Evolutionary conservation across 2,329 filamentous ascomycete genomes (phyloP).

Genomic region (Penicillium fuscoglaucum): DNA sequence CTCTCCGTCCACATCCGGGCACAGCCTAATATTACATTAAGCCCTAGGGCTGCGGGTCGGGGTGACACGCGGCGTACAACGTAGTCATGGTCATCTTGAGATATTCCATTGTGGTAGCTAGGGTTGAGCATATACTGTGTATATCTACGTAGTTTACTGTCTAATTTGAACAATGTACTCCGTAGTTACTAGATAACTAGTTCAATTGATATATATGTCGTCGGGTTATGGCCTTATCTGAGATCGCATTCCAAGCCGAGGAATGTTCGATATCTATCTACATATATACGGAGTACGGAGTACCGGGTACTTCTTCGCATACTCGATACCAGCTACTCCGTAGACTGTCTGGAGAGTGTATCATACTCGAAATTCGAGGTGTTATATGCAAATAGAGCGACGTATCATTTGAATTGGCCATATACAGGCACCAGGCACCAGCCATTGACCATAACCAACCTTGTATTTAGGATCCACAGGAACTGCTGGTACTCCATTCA

Average conservation of each 20-base stretch:
- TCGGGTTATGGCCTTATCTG: neutral
- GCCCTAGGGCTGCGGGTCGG: neutral
- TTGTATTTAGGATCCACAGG: neutral
- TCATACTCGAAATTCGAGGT: neutral
- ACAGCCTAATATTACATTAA: neutral
- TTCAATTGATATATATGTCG: no score
- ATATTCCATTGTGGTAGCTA: neutral
- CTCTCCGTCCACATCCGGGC: neutral
- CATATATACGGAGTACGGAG: neutral
- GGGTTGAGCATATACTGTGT: neutral
- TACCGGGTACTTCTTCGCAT: neutral
- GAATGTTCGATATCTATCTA: slow-evolving; percentile 4
- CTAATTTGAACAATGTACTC: neutral
- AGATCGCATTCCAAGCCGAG: slow-evolving; percentile 1
- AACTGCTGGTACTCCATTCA: neutral
- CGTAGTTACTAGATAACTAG: neutral
- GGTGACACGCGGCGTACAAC: neutral
- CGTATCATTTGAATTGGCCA: neutral
- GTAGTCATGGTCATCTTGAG: neutral
- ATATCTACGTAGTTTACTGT: neutral
- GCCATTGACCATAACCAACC: neutral
- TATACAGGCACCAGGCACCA: neutral
- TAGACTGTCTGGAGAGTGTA: neutral
- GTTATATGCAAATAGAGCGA: neutral
- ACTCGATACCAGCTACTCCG: neutral